Base-by-base conservation (phyloP, 768 basidiomycete genomes). In the Agrocybe praecox region DNA sequence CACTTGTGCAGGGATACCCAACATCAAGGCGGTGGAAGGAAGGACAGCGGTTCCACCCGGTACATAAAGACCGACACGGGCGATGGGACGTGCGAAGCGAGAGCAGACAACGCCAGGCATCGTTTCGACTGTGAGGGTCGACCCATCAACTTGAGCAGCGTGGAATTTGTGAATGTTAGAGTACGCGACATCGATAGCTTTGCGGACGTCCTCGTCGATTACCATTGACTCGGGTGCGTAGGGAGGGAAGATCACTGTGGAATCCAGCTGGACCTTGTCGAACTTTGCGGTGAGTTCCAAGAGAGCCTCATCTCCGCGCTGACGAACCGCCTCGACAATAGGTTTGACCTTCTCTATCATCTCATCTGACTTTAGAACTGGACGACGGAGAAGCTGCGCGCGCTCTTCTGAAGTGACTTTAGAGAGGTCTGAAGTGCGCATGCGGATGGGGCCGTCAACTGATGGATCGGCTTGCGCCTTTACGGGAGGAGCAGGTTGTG, bases 51-150 rank as follows among this genome's bases (percentile, higher is more conserved):
- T 98, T 15, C 97, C 97, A 24, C 97, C 97, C 1, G 97, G 97
- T 2, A 99, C 90, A 74, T 99, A 99, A 46, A 99, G 78, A 34
- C 97, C 97, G 29, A 98, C 96, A 44, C 96, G 88, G 47, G 90
- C 88, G 65, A 99, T 95, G n/a, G 97, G 89, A 45, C 95, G 86
- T 1, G 94, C 90, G 72, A 98, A 97, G 40, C 97, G 87, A 48
- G 94, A 90, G 74, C 97, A 98, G 2, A 93, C 88, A 44, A 99
- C 96, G 10, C 97, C 97, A 7, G 97, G 96, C 93, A 94, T 98
- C 11, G 97, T 98, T 73, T 98, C 94, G 7, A 99, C 94, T 6
- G 83, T 78, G 44, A 99, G 80, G 21, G 84, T 75, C 49, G 81
- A 77, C 47, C 79, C 79, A 59, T 88, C 85, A n/a, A 83, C 75